Conservation (phyloP, 129 eudicot species). For the Tanacetum coccineum region DNA sequence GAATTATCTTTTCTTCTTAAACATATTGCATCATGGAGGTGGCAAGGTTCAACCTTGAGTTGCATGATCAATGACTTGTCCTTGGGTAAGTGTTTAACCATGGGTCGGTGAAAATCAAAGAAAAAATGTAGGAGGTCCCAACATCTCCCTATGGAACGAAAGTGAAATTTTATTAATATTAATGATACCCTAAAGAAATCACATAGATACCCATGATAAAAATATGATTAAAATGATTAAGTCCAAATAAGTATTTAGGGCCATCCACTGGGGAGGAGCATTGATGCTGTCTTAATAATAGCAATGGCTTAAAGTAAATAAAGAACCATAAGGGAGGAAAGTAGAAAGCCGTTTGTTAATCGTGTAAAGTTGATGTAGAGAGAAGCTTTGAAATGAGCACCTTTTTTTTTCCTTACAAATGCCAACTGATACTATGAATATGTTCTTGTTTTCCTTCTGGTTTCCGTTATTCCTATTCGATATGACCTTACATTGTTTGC, state of each 20-base stretch:
- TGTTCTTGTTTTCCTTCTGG: slow-evolving; percentile 28
- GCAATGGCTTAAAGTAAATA: slow-evolving; percentile 24
- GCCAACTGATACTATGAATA: slow-evolving; percentile 42
- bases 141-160: slow-evolving; percentile 11
- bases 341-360: slow-evolving; percentile 29
- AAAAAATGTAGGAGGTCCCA: slow-evolving; percentile 12
- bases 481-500: slow-evolving; percentile 34
- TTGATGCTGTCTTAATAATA: slow-evolving; percentile 42
- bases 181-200: slow-evolving; percentile 11
- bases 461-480: slow-evolving; percentile 68
- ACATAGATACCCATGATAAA: slow-evolving; percentile 16
- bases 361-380: slow-evolving; percentile 36
- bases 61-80: no score
- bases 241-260: slow-evolving; percentile 39
- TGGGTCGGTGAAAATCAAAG: slow-evolving; percentile 14
- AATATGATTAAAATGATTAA: slow-evolving; percentile 17
- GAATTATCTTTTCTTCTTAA: neutral
- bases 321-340: slow-evolving; percentile 28
- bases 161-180: slow-evolving; percentile 8
- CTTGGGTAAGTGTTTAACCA: neutral
- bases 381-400: slow-evolving; percentile 28
- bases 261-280: slow-evolving; percentile 42
- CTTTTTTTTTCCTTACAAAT: slow-evolving; percentile 43
- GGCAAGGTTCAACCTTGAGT: no score
- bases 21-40: no score